Base-by-base conservation (phyloP, 805 yeast species). In the Myxozyma nipponensis region DNA sequence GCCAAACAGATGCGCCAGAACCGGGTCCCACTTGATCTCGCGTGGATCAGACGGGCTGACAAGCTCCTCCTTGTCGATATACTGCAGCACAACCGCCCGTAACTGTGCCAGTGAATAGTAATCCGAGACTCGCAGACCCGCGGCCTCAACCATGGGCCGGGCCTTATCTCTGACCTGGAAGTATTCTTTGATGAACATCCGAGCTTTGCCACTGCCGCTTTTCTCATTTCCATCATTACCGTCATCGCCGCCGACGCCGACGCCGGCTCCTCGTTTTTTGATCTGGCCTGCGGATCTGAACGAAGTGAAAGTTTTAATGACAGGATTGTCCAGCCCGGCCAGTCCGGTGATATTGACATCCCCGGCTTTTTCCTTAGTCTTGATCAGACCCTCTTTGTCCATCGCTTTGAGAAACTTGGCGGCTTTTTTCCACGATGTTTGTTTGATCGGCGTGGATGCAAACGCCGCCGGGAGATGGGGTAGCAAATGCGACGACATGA, bases 351-450 rank as follows among this genome's bases (percentile, higher is more conserved):
- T 72, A 0, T 77, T 74, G 24, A 89, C 69, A 61, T 86, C 95
- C 51, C 90, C 96, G 35, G 83, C 93, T 62, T 87, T 86, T 5
- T 95, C 97, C 59, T 89, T 87, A 23, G 83, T 65, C 49, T 80
- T 81, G 21, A 93, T 54, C 48, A 82, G 77, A 1, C 80, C 79
- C 39, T 75, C 74, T 64, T 88, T 91, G 58, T 86, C 96, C 82
- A 90, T 87, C 4, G 85, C 82, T 63, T 88, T 91, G 47, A 91
- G 69, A 62, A 83, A 88, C 65, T 89, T 90, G 13, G 89, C 77
- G 3, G 91, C 80, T 63, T 91, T 91, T 66, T 86, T 89, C 95
- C 95, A 91, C 2, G 89, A 78, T 0, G 96, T 82, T 62, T 81
- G 84, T 66, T 89, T 90, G 47, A 84, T 76, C 0, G 77, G 73